Evolutionary conservation across 2,329 filamentous ascomycete genomes (phyloP).

Genomic region (Fusarium chlamydosporum): DNA sequence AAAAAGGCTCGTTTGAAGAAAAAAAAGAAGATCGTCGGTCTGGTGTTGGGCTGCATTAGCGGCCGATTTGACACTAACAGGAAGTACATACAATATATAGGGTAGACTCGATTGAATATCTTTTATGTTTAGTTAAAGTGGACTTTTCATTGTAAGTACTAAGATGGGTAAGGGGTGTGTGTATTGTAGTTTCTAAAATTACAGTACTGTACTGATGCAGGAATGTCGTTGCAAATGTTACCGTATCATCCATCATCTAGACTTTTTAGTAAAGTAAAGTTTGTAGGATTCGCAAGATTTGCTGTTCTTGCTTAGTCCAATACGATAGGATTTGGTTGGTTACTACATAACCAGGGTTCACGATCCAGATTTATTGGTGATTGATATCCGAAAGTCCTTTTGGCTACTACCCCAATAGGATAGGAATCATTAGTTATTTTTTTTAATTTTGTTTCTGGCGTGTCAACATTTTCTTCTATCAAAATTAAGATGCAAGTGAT

Average conservation of each 20-base stretch:
- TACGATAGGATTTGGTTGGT: not conserved
- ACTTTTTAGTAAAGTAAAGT: too few relatives aligned
- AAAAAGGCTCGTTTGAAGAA: not conserved
- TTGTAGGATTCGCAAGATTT: conserved; percentile 9
- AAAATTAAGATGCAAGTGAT: too few relatives aligned
- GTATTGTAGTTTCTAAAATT: not conserved
- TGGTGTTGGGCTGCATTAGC: conserved; percentile 39
- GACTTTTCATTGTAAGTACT: not conserved
- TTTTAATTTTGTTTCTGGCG: not conserved
- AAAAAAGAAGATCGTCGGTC: conserved; percentile 12
- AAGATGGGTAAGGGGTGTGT: not conserved
- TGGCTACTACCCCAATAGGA: not conserved
- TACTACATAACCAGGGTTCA: not conserved
- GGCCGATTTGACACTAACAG: conserved; percentile 32
- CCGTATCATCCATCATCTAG: too few relatives aligned
- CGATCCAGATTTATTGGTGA: not conserved
- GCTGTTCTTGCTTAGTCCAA: conserved; percentile 4
- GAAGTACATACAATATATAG: conserved; percentile 23
- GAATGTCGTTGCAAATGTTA: not conserved
- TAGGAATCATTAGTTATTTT: too few relatives aligned
- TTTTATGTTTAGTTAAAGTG: not conserved
- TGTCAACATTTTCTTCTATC: too few relatives aligned
- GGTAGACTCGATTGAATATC: not conserved
- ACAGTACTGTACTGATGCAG: not conserved
- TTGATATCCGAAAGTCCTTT: not conserved